Conservation (phyloP, 2,329 filamentous ascomycete genomes). For the Ceratocystis huliohia region DNA sequence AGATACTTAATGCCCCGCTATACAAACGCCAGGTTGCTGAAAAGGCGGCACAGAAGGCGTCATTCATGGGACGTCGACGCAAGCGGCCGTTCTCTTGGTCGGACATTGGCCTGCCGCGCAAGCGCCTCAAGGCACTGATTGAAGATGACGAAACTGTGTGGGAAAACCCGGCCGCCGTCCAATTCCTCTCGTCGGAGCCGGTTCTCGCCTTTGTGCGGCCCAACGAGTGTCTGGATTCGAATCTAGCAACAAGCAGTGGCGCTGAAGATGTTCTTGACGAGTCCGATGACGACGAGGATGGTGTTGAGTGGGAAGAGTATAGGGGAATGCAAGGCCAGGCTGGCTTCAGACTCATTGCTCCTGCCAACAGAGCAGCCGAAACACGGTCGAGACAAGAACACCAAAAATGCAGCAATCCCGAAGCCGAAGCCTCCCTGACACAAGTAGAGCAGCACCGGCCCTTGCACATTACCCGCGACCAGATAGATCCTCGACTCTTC, state of each 20-base stretch:
- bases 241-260: background rate
- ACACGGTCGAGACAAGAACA: background rate
- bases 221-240: slow-evolving; percentile 17
- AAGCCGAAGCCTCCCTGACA: background rate
- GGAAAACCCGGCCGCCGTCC: slow-evolving; percentile 18
- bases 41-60: slow-evolving; percentile 13
- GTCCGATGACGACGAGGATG: background rate
- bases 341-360: slow-evolving; percentile 6
- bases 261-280: slow-evolving; percentile 1
- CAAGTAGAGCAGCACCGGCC: background rate
- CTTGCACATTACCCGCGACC: background rate
- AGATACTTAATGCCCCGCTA: slow-evolving; percentile 39
- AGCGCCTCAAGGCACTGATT: slow-evolving; percentile 16
- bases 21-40: slow-evolving; percentile 31
- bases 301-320: background rate
- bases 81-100: slow-evolving; percentile 19
- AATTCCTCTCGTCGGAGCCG: slow-evolving; percentile 13
- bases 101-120: slow-evolving; percentile 17
- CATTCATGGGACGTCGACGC: slow-evolving; percentile 4
- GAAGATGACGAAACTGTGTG: slow-evolving; percentile 19
- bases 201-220: slow-evolving; percentile 19
- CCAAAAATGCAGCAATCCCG: background rate
- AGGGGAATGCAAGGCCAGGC: background rate
- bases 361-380: background rate
- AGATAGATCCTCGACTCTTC: slow-evolving; percentile 19